Evolutionary conservation across 2,329 filamentous ascomycete species (phyloP), one percentile per base, ranked within the genome.

Genomic region (Thielaviopsis ethacetica): DNA sequence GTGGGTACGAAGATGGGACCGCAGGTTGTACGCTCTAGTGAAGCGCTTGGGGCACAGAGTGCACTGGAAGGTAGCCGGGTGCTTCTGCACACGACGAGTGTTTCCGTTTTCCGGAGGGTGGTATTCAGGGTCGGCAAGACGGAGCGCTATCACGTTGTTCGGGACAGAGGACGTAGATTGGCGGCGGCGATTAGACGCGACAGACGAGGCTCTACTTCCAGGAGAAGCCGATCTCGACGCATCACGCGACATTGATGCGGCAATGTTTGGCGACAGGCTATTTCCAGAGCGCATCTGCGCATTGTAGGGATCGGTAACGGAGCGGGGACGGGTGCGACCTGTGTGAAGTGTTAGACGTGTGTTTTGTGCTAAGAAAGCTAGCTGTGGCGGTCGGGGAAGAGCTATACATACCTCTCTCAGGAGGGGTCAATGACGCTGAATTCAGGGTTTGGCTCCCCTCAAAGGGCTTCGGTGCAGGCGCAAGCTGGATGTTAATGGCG

Each of bases 41-140:
- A 98, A 98, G 17, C 89, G 83, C 71, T 98, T 98, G 0, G 93
- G 91, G 66, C 93, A 98, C 9, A 97, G 75, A 10, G 74, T 87
- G 70, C 93, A 98, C 68, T 97, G 91, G 72, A 97, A 98, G 0
- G 91, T 98, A 6, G 93, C 93, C 0, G 93, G 93, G 65, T 98
- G 93, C 68, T 98, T 98, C 70, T 98, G 93, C 0, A 89, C 84
- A n/a, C 93, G 84, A 69, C 93, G 94, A 5, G 82, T 73, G 47
- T 76, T 78, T 54, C 84, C 82, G 52, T 74, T 74, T 13, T 79
- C 74, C 57, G 80, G 79, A 4, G 80, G 78, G 24, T 90, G 86
- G 62, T 91, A 86, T 51, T 90, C 85, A 0, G 91, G 91, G 69
- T 96, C 89, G 12, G 90, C 91, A 17, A 97, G 79, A 62, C 91